Percentiles rank a stretch among this genome's conserved stretches.
Conservation (phyloP, 2,329 filamentous ascomycete genomes). For the Hypoxylon sp. region DNA sequence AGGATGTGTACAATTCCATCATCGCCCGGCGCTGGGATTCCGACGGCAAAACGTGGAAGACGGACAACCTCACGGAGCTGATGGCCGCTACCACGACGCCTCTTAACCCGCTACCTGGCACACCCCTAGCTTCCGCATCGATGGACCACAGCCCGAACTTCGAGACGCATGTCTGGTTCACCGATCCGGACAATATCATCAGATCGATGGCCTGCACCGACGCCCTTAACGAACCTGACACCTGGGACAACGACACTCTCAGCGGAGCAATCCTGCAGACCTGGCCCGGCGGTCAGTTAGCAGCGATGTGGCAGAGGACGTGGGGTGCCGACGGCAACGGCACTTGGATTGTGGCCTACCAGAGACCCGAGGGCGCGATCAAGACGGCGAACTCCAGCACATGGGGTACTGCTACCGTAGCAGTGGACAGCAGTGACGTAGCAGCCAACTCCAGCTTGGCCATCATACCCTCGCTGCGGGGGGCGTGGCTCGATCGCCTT, state of each 20-base stretch:
- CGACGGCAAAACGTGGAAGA: slow-evolving; percentile 42
- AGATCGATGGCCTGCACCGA: slow-evolving; percentile 36
- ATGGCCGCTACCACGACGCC: slow-evolving; percentile 40
- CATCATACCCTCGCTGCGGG: slow-evolving; percentile 39
- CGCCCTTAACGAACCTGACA: slow-evolving; percentile 34
- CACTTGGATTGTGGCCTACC: slow-evolving; percentile 44
- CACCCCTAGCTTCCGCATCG: slow-evolving; percentile 43
- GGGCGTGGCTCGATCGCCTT: slow-evolving; percentile 31
- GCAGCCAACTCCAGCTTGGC: slow-evolving; percentile 43
- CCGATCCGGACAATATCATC: slow-evolving; percentile 39
- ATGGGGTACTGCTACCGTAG: slow-evolving; percentile 36
- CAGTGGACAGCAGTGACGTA: slow-evolving; percentile 34
- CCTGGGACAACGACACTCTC: slow-evolving; percentile 43
- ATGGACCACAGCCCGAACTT: slow-evolving; percentile 29
- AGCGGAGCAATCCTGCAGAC: slow-evolving; percentile 32
- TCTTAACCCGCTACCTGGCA: slow-evolving; percentile 38
- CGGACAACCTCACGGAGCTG: slow-evolving; percentile 44
- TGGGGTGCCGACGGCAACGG: slow-evolving; percentile 32
- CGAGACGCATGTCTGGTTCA: slow-evolving; percentile 43
- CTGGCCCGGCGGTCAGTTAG: slow-evolving; percentile 42
- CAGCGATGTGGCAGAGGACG: slow-evolving; percentile 43
- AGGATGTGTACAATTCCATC: slow-evolving; percentile 41
- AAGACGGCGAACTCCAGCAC: slow-evolving; percentile 44
- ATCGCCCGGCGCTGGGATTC: slow-evolving; percentile 43
- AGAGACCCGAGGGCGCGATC: slow-evolving; percentile 43